Conservation (phyloP, 306 rosid species). For the Lathyrus tuberosus region DNA sequence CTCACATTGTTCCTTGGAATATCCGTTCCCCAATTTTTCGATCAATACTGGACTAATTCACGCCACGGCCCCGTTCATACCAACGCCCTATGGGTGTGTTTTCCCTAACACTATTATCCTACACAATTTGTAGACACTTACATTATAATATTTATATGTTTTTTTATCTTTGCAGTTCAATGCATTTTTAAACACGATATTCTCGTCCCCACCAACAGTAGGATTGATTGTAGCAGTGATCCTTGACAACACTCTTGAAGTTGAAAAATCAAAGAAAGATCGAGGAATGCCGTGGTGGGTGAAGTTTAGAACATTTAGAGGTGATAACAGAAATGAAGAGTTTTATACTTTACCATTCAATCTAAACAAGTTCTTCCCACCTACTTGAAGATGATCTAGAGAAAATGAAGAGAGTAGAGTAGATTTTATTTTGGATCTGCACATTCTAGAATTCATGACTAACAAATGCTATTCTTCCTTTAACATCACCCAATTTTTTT, state of each 20-base stretch:
- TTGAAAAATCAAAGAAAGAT: constrained; percentile 83
- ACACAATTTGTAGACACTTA: background rate
- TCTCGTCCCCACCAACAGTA: constrained; percentile 82
- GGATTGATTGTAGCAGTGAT: constrained; percentile 87
- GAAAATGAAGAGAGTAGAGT: constrained; percentile 22
- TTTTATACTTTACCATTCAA: constrained; percentile 92
- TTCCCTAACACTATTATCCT: background rate
- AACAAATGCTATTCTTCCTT: constrained; percentile 45
- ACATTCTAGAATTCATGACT: constrained; percentile 17
- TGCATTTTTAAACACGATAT: constrained; percentile 84
- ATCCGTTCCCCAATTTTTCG: constrained; percentile 86
- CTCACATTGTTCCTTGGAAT: constrained; percentile 89
- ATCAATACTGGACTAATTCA: constrained; percentile 57
- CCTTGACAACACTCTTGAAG: constrained; percentile 91
- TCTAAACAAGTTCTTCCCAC: constrained; percentile 95
- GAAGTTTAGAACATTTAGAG: constrained; percentile 87
- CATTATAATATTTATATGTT: background rate
- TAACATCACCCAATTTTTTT: constrained; percentile 40
- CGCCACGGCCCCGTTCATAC: constrained; percentile 82
- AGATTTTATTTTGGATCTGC: constrained; percentile 34
- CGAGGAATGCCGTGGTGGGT: constrained; percentile 99
- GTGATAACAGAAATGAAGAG: constrained; percentile 95
- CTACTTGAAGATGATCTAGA: constrained; percentile 49
- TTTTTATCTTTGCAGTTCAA: constrained; percentile 66
- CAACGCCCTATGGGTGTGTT: constrained; percentile 88